Conservation (phyloP, 2,329 filamentous ascomycete species). For the Trichoderma polysporum region DNA sequence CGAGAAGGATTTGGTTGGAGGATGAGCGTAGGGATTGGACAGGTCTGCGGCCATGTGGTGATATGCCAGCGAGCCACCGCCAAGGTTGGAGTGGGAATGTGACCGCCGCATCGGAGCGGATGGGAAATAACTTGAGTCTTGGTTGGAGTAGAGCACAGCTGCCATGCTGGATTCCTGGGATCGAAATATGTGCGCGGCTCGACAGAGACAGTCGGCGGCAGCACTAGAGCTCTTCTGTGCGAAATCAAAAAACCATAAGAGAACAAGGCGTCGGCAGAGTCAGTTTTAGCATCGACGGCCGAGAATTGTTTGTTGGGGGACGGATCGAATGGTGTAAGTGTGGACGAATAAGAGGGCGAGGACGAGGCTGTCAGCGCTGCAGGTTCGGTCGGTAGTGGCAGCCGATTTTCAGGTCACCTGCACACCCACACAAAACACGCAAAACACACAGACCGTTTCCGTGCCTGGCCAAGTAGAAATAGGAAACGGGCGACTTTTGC, state of each 20-base stretch:
- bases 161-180: constrained; percentile 45
- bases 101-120: constrained; percentile 56
- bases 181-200: constrained; percentile 12
- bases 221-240: not conserved
- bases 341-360: constrained; percentile 20
- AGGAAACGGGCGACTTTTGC: not conserved
- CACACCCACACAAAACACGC: constrained; percentile 20
- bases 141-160: constrained; percentile 52
- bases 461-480: constrained; percentile 13
- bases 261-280: not conserved
- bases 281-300: not conserved
- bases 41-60: constrained; percentile 46
- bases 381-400: constrained; percentile 18
- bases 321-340: constrained; percentile 13
- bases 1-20: constrained; percentile 43
- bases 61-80: constrained; percentile 42
- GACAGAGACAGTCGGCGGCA: not conserved
- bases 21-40: constrained; percentile 44
- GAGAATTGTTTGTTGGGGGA: not conserved
- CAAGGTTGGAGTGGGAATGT: constrained; percentile 60
- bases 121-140: constrained; percentile 58
- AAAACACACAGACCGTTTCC: not conserved
- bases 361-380: constrained; percentile 12
- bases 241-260: constrained; percentile 14
- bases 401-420: constrained; percentile 22